Evolutionary conservation across 1,284 basidiomycete genomes (phyloP), one percentile per base, ranked within the genome.

Genomic region (Sanghuangporus baumii): DNA sequence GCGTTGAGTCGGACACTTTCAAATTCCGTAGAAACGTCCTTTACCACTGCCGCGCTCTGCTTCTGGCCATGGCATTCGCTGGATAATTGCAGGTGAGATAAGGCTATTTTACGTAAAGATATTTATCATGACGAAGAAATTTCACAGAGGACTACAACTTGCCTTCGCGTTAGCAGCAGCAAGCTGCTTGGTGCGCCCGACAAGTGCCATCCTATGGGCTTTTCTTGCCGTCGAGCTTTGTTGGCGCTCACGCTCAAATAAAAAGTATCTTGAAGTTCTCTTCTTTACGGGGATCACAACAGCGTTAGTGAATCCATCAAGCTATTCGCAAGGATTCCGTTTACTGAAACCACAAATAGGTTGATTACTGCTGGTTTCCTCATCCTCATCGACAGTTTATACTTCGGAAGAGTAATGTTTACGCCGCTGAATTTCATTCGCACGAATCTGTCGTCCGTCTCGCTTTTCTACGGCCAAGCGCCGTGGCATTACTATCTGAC

Each of bases 401-500:
- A 91, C 76, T 93, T 93, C 69, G 78, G 80, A 14, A 75, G 72
- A 41, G 74, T 82, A 0, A 91, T 89, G 0, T 83, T 96, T 67
- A 91, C 95, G 0, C 83, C 93, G 1, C 74, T 91, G 52, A 94
- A 93, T 71, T 92, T 99, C 71, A 71, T 97, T 34, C 75, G 79
- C 47, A 87, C 89, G 52, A 96, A 97, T 70, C 76, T 93, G 0
- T 89, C 89, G 1, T 80, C 85, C 2, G 81, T 98, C 18, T 96
- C 97, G 0, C 76, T 89, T n/a, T 98, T 98, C 73, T 99, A 99
- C 72, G 97, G 97, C n/a, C 76, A 80, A 2, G 93, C 86, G 65
- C 76, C 89, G 0, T 91, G 87, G 85, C 89, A 96, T 70, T 99
- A 93, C 74, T 98, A 99, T 71, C 65, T 98, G 40, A 82, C 84